Base-by-base conservation (phyloP, 2,329 filamentous ascomycete species). In the Colletotrichum sp. region DNA sequence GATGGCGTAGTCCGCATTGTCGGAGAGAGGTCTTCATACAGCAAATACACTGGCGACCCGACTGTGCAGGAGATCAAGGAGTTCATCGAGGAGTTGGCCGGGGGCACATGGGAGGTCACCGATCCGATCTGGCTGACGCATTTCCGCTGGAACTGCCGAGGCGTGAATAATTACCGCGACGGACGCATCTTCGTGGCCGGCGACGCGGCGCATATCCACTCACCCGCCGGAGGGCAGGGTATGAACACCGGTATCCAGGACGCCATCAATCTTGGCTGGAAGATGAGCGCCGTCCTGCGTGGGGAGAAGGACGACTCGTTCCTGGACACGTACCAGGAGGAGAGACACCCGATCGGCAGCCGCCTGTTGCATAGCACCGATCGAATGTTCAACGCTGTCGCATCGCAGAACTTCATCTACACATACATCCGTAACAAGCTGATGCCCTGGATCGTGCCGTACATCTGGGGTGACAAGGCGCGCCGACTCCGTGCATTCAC, bases 281-380 rank as follows among this genome's bases (percentile, higher is more conserved):
- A 85, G 67, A 78, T 85, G 2, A 83, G 80, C 5, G 77, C 79
- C 8, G 74, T 76, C 8, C 25, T 76, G 2, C 74, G 74, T 8
- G 71, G 75, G 4, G 71, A 77, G 16, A 62, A 59, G 52, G 81
- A 81, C 13, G 80, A 86, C 12, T 78, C 82, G 0, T 82, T 91
- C 2, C 83, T 92, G 1, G 83, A 88, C 65, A 87, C 84, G 15
- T 91, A 90, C 78, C 83, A 88, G 68, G 77, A 79, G 4, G 89
- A 91, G 79, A 86, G 89, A 8, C 83, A 85, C 19, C 85, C 87
- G 4, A 86, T 90, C 49, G 89, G 89, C 0, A 77, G 82, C 11
- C 83, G 82, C 30, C 82, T 91, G 0, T 79, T 88, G 7, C 75
- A 82, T 15, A 83, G 83, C 3, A 89, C 87, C 0, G 88, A 89